Evolutionary conservation across 106 monocot genomes (phyloP).

Genomic region (Acanthochlamys bracteata): DNA sequence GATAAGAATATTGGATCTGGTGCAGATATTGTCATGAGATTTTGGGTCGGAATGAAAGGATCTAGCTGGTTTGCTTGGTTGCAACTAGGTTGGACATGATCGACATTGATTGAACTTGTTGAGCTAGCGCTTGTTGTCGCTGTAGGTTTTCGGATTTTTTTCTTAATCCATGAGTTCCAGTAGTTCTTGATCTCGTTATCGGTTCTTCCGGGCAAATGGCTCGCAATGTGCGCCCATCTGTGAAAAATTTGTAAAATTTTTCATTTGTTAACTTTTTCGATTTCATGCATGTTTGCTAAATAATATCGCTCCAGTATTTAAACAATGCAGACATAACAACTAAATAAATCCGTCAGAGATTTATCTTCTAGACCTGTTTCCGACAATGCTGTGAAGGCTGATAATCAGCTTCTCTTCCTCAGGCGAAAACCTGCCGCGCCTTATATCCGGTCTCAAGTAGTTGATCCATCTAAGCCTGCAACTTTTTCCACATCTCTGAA

Average conservation of each 20-base stretch:
- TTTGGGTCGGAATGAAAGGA: slow-evolving; percentile 19
- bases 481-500: slow-evolving; percentile 58
- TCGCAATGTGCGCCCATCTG: slow-evolving; percentile 70
- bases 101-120: background rate
- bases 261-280: background rate
- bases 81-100: slow-evolving; percentile 5
- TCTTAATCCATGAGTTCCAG: slow-evolving; percentile 80
- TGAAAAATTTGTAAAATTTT: background rate
- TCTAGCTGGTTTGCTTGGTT: slow-evolving; percentile 20
- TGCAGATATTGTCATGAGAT: slow-evolving; percentile 3
- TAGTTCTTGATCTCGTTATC: slow-evolving; percentile 77
- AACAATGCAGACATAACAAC: background rate
- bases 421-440: slow-evolving; percentile 39
- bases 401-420: slow-evolving; percentile 67
- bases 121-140: slow-evolving; percentile 9
- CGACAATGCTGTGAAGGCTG: slow-evolving; percentile 48
- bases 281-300: background rate
- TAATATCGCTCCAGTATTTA: background rate
- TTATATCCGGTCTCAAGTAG: slow-evolving; percentile 41
- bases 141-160: slow-evolving; percentile 26
- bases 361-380: slow-evolving; percentile 32
- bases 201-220: slow-evolving; percentile 59
- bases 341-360: background rate
- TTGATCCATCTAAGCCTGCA: slow-evolving; percentile 20
- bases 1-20: slow-evolving; percentile 4